Conservation (phyloP, 176 grass and related monocot genomes). For the Saccharum spontaneum region DNA sequence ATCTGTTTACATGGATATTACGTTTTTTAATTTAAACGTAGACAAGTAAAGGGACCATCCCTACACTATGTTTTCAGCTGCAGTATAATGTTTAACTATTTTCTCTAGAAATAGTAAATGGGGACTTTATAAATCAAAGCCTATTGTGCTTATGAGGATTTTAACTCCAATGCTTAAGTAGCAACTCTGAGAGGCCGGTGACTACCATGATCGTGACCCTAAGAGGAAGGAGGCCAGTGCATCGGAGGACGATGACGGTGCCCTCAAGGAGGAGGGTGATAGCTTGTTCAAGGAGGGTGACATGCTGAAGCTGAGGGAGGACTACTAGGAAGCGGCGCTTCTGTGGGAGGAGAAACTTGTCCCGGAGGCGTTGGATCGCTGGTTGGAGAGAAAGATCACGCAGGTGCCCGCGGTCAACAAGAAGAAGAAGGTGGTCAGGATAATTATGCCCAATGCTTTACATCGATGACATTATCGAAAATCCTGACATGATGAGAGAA, state of each 20-base stretch:
- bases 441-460: neutral
- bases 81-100: neutral
- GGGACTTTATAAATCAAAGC: neutral
- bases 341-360: neutral
- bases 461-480: neutral
- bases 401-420: neutral
- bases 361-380: neutral
- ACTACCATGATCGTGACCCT: too few species aligned
- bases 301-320: neutral
- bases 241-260: too few species aligned
- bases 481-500: neutral
- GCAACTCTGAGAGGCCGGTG: neutral
- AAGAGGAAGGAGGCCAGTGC: too few species aligned
- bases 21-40: neutral
- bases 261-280: neutral
- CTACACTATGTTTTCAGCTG: neutral
- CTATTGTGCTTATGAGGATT: neutral
- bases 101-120: conserved; percentile 21
- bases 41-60: neutral
- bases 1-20: neutral
- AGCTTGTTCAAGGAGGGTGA: neutral
- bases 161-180: conserved; percentile 11
- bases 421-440: neutral
- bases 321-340: neutral
- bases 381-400: neutral